Percentiles rank a stretch among this genome's conserved stretches.
phyloP scores from a whole-genome alignment of 225 moss, liverwort and hornwort genomes.

The Anthoceros angustus region DNA sequence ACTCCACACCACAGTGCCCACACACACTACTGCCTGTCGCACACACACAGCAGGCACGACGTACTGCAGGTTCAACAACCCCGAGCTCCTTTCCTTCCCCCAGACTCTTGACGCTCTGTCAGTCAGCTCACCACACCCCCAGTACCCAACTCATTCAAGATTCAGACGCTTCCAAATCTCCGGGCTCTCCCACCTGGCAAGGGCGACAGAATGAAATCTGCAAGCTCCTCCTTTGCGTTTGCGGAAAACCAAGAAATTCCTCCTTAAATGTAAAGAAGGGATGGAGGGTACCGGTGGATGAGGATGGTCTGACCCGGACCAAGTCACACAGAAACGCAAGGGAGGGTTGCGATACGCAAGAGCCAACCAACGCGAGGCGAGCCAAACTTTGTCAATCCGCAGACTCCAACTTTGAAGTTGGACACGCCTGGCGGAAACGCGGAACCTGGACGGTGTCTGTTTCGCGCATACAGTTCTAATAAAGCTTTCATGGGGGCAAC shows the following conservation, averaged over 20 bases:
- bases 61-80: no score
- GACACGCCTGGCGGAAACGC: background rate
- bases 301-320: background rate
- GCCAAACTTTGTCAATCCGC: background rate
- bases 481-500: background rate
- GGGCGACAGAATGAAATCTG: background rate
- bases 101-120: background rate
- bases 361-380: background rate
- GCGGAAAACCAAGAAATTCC: background rate
- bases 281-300: background rate
- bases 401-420: background rate
- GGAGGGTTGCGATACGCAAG: background rate
- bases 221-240: no score
- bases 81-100: background rate
- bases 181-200: background rate
- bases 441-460: background rate
- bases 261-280: background rate
- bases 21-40: background rate
- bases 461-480: background rate
- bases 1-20: background rate
- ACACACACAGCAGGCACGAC: background rate
- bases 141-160: background rate
- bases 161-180: background rate
- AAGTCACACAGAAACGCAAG: background rate
- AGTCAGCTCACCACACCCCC: no score